Conservation (phyloP, 805 yeast genomes). For the Blastobotrys attinorum region DNA sequence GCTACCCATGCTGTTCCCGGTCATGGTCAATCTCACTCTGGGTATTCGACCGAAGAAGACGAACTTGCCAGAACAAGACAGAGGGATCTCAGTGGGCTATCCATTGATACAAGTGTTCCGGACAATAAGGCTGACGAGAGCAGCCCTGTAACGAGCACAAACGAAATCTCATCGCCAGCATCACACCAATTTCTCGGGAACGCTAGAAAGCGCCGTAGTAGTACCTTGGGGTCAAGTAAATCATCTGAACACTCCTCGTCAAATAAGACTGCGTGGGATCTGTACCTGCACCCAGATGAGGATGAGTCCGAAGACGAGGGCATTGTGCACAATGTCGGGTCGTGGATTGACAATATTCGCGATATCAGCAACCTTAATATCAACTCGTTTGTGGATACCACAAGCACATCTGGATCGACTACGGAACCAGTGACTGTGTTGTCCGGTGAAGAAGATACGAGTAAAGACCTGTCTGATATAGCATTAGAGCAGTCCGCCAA, state of each 20-base stretch:
- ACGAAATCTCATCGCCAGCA: too few species aligned
- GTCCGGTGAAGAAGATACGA: too few species aligned
- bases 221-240: not conserved
- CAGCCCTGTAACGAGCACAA: not conserved
- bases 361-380: conserved; percentile 8
- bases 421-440: too few species aligned
- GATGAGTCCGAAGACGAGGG: conserved; percentile 21
- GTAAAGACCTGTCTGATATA: too few species aligned
- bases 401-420: too few species aligned
- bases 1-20: too few species aligned
- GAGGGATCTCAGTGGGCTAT: not conserved
- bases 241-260: not conserved
- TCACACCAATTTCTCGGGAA: not conserved
- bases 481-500: too few species aligned
- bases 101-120: conserved; percentile 1
- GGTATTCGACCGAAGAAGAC: not conserved
- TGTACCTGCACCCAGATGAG: conserved; percentile 10
- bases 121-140: not conserved
- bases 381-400: not conserved
- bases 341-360: conserved; percentile 17
- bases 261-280: conserved; percentile 14
- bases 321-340: conserved; percentile 15
- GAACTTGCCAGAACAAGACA: not conserved
- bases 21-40: too few species aligned
- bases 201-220: not conserved